Base-by-base conservation (phyloP, 1,139 yeast genomes). In the Blastobotrys proliferans region DNA sequence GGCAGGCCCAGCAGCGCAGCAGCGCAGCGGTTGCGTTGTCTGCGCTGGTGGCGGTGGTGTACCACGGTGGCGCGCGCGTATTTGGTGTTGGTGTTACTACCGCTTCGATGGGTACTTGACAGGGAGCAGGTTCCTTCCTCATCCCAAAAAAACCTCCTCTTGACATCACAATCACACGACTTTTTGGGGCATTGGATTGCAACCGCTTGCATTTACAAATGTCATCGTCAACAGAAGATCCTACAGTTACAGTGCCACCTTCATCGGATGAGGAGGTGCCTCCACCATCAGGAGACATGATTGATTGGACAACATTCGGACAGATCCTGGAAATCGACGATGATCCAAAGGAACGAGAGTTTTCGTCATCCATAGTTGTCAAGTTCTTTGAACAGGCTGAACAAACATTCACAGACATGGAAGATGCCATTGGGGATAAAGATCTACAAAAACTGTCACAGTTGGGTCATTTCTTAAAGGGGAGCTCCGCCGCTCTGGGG, bases 401-500 rank as follows among this genome's bases (percentile, higher is more conserved):
- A 51, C 83, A 79, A 19, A 90, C 96, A 0, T 84, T 90, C 57
- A 68, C 66, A 35, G 79, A 84, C 52, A 83, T 92, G 63, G 83
- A 83, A 49, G 64, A 66, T 13, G 78, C 80, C 34, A 62, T 87
- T 45, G 55, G 50, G 46, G 49, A 58, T 50, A 60, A 60, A 13
- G 73, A 83, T 57, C 72, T 90, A 48, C 74, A 69, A 30, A 72
- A 77, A 48, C 69, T 92, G 48, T 83, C 92, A 19, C 72, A 79
- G 16, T 69, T 85, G 51, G 98, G 98, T 20, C 98, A 92, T 62
- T 92, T 86, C 62, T 71, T 92, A 50, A 94, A 94, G 63, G 98
- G 98, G 35, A 83, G 94, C 9, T 94, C 97, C 1, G 96, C 97
- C 2, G 94, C 97, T 1, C 70, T 94, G 48, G 98, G 98, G 1